A percentile compares a stretch with the other conserved stretches of the same genome.
These are phyloP conservation scores for Pseudogymnoascus sp. DNA, from an alignment of 2,329 filamentous ascomycete genomes.

Conservation along the genomic window DNA sequence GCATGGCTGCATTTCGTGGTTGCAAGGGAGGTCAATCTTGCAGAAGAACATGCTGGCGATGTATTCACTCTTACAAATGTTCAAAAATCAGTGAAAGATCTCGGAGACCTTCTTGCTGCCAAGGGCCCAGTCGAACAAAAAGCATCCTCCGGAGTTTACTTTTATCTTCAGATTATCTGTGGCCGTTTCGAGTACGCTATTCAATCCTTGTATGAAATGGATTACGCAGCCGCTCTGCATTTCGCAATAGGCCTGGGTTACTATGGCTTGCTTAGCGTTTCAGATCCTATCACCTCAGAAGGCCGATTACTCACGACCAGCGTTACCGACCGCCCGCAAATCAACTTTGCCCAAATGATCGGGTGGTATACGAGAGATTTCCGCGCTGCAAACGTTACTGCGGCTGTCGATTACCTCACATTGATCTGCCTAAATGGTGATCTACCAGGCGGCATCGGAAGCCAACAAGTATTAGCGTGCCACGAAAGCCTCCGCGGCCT, in stretches of 20 bases:
- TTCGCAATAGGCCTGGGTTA: conserved; percentile 84
- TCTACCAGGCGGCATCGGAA: conserved; percentile 63
- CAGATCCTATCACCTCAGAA: conserved; percentile 67
- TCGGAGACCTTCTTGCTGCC: conserved; percentile 84
- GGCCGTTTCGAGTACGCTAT: conserved; percentile 94
- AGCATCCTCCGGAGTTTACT: conserved; percentile 80
- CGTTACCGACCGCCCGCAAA: conserved; percentile 64
- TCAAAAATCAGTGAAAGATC: conserved; percentile 74
- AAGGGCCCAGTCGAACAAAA: conserved; percentile 64
- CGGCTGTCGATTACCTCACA: conserved; percentile 86
- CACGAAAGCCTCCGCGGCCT: conserved; percentile 90
- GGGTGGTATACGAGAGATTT: conserved; percentile 96
- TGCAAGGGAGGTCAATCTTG: conserved; percentile 56
- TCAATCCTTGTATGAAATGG: conserved; percentile 83
- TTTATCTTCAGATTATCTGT: conserved; percentile 82
- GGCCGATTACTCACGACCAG: conserved; percentile 63
- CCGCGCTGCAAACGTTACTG: conserved; percentile 78
- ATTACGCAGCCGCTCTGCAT: conserved; percentile 89
- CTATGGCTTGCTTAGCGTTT: conserved; percentile 82
- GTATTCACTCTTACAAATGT: conserved; percentile 60
- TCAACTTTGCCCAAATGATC: conserved; percentile 90
- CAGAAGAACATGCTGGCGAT: conserved; percentile 57
- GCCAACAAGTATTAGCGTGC: conserved; percentile 72
- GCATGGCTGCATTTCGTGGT: conserved; percentile 66
- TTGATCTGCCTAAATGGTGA: conserved; percentile 90